Percentiles rank a stretch among this genome's conserved stretches.
These are phyloP conservation scores for Turnera subulata DNA, from an alignment of 345 rosid genomes.

Conservation along the genomic window DNA sequence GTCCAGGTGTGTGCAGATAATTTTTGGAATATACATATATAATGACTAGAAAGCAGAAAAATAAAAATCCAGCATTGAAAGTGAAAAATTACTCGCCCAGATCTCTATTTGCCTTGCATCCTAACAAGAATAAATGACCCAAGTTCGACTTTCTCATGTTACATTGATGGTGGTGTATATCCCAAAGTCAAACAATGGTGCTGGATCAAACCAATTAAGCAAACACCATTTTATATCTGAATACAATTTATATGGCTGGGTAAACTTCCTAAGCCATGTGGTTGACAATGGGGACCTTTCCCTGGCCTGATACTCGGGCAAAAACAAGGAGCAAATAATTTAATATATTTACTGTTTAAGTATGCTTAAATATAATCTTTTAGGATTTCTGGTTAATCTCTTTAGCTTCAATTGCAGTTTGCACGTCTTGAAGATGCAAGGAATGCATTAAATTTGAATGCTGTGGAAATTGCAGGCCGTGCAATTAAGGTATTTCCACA, in stretches of 20 bases:
- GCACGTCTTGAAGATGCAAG: constrained; percentile 93
- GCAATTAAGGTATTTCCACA: constrained; percentile 60
- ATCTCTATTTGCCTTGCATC: too few species aligned
- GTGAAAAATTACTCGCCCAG: not conserved
- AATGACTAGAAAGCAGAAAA: not conserved
- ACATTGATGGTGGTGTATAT: too few species aligned
- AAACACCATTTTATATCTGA: too few species aligned
- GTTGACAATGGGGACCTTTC: too few species aligned
- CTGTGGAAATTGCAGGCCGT: constrained; percentile 87
- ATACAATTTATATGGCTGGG: too few species aligned
- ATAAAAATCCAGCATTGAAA: not conserved
- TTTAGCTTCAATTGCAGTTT: constrained; percentile 41
- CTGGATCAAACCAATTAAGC: too few species aligned
- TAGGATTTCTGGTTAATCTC: constrained; percentile 3
- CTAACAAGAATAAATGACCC: too few species aligned
- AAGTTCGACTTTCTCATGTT: too few species aligned
- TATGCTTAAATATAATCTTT: not conserved
- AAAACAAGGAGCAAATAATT: too few species aligned
- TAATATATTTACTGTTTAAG: not conserved
- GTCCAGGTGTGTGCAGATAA: constrained; percentile 60
- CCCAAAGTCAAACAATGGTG: too few species aligned
- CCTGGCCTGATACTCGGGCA: too few species aligned
- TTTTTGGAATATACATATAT: not conserved
- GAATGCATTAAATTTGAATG: constrained; percentile 85
- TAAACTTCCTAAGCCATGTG: too few species aligned